Conservation (phyloP, 2,329 filamentous ascomycete species). For the Apiospora kogelbergensis region DNA sequence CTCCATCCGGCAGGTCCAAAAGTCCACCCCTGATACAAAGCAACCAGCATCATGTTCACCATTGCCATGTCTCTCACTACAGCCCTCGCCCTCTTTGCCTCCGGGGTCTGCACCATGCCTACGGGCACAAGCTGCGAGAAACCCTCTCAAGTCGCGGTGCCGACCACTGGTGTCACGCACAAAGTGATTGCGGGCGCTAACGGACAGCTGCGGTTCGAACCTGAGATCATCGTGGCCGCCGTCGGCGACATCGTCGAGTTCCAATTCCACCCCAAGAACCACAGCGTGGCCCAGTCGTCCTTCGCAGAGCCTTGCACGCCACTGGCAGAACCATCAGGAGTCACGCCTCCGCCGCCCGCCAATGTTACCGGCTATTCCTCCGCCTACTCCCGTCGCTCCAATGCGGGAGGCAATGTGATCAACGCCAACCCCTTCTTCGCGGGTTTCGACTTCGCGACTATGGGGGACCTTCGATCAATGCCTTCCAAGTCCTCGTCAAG, state of each 20-base stretch:
- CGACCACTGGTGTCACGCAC: slow-evolving; percentile 2
- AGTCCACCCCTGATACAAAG: too few relatives aligned
- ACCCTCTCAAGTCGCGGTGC: neutral
- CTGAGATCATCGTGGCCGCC: slow-evolving; percentile 63
- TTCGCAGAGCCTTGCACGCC: slow-evolving; percentile 72
- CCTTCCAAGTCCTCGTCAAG: slow-evolving; percentile 13
- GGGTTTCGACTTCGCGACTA: slow-evolving; percentile 13
- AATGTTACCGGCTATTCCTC: neutral
- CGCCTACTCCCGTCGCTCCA: neutral
- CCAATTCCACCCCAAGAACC: slow-evolving; percentile 68
- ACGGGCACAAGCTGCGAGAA: slow-evolving; percentile 9
- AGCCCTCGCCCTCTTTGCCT: neutral
- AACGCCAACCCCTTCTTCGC: slow-evolving; percentile 10
- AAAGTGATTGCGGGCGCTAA: slow-evolving; percentile 52
- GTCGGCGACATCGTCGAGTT: slow-evolving; percentile 66
- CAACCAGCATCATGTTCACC: neutral
- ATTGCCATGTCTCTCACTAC: neutral
- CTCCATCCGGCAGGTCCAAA: too few relatives aligned
- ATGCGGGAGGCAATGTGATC: neutral
- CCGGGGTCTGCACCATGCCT: neutral
- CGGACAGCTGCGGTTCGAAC: slow-evolving; percentile 61
- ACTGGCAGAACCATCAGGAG: neutral
- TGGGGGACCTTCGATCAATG: neutral
- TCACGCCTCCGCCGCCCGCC: neutral
- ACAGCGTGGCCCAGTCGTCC: slow-evolving; percentile 76